Conservation (phyloP, 495 filamentous ascomycete species). For the Neurospora hispaniola region DNA sequence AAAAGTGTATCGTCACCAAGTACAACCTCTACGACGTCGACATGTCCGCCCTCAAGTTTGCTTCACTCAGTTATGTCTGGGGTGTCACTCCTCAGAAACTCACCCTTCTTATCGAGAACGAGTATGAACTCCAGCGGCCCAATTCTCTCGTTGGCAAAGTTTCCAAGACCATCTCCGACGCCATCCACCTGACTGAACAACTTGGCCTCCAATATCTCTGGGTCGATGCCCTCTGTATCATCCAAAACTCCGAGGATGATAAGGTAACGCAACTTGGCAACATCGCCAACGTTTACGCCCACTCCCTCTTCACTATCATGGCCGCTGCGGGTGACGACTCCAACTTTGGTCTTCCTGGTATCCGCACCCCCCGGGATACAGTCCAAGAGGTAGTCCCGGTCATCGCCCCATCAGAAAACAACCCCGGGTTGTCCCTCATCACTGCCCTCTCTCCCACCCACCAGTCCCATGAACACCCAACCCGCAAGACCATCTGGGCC, state of each 20-base stretch:
- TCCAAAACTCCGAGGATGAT: conserved; percentile 19
- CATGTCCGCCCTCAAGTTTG: neutral
- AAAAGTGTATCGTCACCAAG: neutral
- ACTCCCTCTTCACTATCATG: conserved; percentile 11
- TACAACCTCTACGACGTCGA: neutral
- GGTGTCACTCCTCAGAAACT: neutral
- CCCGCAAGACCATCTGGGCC: neutral
- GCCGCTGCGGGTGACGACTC: neutral
- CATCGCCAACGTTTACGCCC: conserved; percentile 15
- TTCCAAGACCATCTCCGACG: conserved; percentile 14
- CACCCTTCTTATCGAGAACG: neutral
- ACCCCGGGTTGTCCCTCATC: neutral
- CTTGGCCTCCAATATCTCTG: conserved; percentile 17
- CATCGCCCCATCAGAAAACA: neutral
- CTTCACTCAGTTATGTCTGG: conserved; percentile 6
- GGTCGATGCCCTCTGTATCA: conserved; percentile 22
- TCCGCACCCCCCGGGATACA: neutral
- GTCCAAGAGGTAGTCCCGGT: neutral
- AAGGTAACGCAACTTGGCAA: conserved; percentile 10
- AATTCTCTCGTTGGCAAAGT: conserved; percentile 1
- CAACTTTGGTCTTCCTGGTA: neutral
- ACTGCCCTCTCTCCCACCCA: neutral
- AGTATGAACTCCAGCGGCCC: conserved; percentile 1
- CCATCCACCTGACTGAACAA: conserved; percentile 7
- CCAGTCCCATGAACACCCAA: neutral